A percentile compares a stretch with the other conserved stretches of the same genome.
These are phyloP conservation scores for Excoecaria cochinchinensis DNA, from an alignment of 345 rosid species.

Conservation along the genomic window DNA sequence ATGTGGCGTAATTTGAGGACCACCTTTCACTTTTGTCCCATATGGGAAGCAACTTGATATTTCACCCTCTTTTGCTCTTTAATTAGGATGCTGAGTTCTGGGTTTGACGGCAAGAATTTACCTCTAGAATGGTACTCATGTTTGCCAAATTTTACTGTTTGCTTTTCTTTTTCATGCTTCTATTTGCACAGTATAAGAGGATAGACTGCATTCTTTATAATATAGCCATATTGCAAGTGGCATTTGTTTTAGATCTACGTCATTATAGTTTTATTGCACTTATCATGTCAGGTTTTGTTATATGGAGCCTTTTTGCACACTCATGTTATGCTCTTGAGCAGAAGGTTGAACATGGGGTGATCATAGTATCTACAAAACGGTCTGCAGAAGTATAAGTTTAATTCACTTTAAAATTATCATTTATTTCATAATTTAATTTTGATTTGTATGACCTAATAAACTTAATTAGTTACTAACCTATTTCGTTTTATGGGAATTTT, in stretches of 20 bases:
- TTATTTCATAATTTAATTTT: too few relatives aligned
- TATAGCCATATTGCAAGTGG: background rate
- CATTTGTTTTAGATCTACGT: too few relatives aligned
- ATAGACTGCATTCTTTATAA: background rate
- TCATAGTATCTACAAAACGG: constrained; percentile 32
- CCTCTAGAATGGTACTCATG: constrained; percentile 32
- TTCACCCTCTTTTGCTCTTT: too few relatives aligned
- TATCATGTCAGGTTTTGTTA: constrained; percentile 32
- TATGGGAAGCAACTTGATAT: too few relatives aligned
- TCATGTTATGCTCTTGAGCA: constrained; percentile 31
- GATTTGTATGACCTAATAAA: too few relatives aligned
- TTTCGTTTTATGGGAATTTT: too few relatives aligned
- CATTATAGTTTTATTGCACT: background rate
- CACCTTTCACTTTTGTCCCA: too few relatives aligned
- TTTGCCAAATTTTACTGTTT: too few relatives aligned
- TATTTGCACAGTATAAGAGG: background rate
- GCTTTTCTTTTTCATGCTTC: background rate
- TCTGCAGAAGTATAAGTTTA: too few relatives aligned
- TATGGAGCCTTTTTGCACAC: constrained; percentile 33
- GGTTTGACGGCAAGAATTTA: constrained; percentile 26
- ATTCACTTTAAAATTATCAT: too few relatives aligned
- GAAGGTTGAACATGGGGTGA: constrained; percentile 22
- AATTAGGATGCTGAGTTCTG: constrained; percentile 28
- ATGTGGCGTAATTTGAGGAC: constrained; percentile 22
- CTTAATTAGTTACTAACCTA: too few relatives aligned